A percentile compares a stretch with the other conserved stretches of the same genome.
These are phyloP conservation scores for Camelina neglecta DNA, from an alignment of 345 rosid species.

Conservation along the genomic window DNA sequence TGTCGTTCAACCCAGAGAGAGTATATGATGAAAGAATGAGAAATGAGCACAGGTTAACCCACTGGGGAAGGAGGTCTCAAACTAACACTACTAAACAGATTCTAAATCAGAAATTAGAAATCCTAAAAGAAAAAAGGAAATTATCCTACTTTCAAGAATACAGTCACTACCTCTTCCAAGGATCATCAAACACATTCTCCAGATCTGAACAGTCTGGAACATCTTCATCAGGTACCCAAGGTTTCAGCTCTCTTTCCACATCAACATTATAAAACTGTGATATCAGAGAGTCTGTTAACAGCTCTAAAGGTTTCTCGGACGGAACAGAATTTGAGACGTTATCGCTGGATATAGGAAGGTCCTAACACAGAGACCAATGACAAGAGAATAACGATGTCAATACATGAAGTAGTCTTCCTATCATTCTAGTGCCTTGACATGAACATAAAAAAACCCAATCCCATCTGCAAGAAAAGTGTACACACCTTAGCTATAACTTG, in stretches of 20 bases:
- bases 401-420: conserved; percentile 16
- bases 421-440: conserved; percentile 20
- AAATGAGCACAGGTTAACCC: neutral
- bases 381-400: conserved; percentile 22
- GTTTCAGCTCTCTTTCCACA: conserved; percentile 78
- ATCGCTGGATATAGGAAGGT: conserved; percentile 70
- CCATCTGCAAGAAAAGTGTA: conserved; percentile 17
- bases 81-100: neutral
- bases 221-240: conserved; percentile 91
- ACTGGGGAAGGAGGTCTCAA: neutral
- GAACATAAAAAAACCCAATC: conserved; percentile 15
- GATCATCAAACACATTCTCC: conserved; percentile 76
- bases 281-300: conserved; percentile 77
- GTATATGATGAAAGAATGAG: neutral
- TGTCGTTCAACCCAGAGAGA: neutral
- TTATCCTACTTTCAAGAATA: conserved; percentile 21
- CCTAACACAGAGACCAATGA: conserved; percentile 51
- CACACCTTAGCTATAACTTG: conserved; percentile 90
- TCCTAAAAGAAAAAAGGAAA: conserved; percentile 13
- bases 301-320: conserved; percentile 62
- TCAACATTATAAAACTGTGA: conserved; percentile 69
- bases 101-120: conserved; percentile 17
- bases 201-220: conserved; percentile 69
- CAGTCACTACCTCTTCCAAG: conserved; percentile 68
- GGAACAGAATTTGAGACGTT: conserved; percentile 59